A percentile compares a stretch with the other conserved stretches of the same genome.
Evolutionary conservation across 352 stramenopile species (phyloP).

Genomic region (Globisporangium cystogenes): DNA sequence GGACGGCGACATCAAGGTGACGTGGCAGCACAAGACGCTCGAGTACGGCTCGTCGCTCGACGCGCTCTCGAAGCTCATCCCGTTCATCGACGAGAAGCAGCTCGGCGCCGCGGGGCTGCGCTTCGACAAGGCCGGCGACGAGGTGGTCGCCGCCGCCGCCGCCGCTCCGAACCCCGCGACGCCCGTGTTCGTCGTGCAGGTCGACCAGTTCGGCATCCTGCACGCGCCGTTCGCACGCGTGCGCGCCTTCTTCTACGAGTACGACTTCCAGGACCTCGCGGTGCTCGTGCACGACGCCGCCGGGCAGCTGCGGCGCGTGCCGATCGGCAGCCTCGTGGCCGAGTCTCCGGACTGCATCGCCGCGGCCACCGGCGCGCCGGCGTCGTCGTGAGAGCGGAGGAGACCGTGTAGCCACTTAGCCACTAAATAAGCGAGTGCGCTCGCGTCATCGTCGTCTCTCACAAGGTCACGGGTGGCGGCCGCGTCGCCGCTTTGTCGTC

Average conservation of each 20-base stretch:
- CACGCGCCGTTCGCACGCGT: conserved; percentile 81
- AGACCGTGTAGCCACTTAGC: background rate
- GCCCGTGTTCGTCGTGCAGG: conserved; percentile 61
- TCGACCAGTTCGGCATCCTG: conserved; percentile 87
- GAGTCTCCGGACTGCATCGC: conserved; percentile 55
- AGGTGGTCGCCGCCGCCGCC: conserved; percentile 3
- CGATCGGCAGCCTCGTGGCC: conserved; percentile 32
- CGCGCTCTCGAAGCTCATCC: conserved; percentile 52
- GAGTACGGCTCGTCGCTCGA: conserved; percentile 64
- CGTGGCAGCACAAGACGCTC: conserved; percentile 58
- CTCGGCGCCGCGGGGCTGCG: background rate
- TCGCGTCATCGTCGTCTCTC: background rate
- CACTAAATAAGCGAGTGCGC: background rate
- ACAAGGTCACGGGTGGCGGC: background rate
- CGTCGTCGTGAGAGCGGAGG: conserved; percentile 2
- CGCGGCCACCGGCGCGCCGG: conserved; percentile 13
- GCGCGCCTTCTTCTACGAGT: conserved; percentile 83
- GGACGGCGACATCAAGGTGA: conserved; percentile 43
- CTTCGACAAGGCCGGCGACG: background rate
- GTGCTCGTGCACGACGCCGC: conserved; percentile 33
- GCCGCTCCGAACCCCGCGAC: background rate
- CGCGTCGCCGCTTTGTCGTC: background rate
- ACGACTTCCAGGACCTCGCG: conserved; percentile 37
- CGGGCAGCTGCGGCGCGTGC: conserved; percentile 26
- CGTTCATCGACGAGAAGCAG: conserved; percentile 41